These are phyloP conservation scores for Candida tammaniensis DNA, from an alignment of 805 yeast genomes.

Conservation along the genomic window DNA sequence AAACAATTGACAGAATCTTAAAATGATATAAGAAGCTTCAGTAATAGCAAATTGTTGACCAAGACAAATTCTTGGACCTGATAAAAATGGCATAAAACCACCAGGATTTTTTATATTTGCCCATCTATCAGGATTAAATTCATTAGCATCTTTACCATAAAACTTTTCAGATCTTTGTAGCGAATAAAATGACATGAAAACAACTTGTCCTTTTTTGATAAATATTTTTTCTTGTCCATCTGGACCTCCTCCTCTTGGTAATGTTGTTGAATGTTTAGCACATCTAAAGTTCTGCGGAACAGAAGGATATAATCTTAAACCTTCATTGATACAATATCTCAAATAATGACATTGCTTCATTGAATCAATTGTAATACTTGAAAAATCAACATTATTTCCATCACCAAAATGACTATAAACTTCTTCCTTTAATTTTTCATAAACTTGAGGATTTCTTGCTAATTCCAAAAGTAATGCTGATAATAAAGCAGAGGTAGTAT, in stretches of 20 bases:
- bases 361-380: slow-evolving; percentile 28
- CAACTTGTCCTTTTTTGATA: slow-evolving; percentile 43
- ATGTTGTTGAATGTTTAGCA: slow-evolving; percentile 25
- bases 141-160: slow-evolving; percentile 47
- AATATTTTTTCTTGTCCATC: slow-evolving; percentile 25
- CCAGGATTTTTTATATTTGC: slow-evolving; percentile 38
- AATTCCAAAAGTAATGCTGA: slow-evolving; percentile 28
- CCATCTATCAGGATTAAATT: slow-evolving; percentile 53
- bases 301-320: slow-evolving; percentile 31
- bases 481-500: slow-evolving; percentile 34
- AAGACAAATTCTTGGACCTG: slow-evolving; percentile 56
- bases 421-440: slow-evolving; percentile 26
- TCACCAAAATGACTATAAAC: slow-evolving; percentile 25
- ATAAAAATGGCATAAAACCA: slow-evolving; percentile 53
- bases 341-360: slow-evolving; percentile 33
- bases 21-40: slow-evolving; percentile 47
- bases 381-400: slow-evolving; percentile 16
- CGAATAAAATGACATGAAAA: slow-evolving; percentile 39
- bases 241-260: slow-evolving; percentile 32
- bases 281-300: slow-evolving; percentile 34
- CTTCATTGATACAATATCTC: slow-evolving; percentile 28
- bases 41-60: slow-evolving; percentile 59
- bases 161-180: slow-evolving; percentile 39
- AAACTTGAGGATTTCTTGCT: slow-evolving; percentile 29
- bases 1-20: slow-evolving; percentile 32